Evolutionary conservation across 1,284 basidiomycete species (phyloP).

Genomic region (Filobasidium uniguttulatum): DNA sequence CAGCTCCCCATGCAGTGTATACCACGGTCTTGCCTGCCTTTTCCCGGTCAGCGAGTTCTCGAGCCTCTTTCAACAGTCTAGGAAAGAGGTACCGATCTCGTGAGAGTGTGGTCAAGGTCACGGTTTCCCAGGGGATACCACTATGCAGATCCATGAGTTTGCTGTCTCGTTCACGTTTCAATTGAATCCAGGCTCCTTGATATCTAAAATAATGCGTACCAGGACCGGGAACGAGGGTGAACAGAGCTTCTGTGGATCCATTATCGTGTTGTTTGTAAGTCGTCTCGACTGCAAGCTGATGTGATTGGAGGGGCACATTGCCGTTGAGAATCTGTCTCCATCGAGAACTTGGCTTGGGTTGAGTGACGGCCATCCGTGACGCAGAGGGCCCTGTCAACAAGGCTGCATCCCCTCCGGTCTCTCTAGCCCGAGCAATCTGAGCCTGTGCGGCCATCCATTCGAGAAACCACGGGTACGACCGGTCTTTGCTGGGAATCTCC

Average conservation of each 20-base stretch:
- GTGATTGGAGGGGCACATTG: constrained; percentile 40
- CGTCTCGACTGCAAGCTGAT: constrained; percentile 92
- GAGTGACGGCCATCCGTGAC: not conserved
- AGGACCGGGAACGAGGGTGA: constrained; percentile 88
- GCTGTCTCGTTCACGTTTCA: constrained; percentile 81
- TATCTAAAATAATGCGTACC: constrained; percentile 91
- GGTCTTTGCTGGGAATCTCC: constrained; percentile 93
- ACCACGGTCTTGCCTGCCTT: constrained; percentile 93
- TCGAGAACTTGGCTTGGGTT: not conserved
- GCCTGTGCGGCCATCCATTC: constrained; percentile 68
- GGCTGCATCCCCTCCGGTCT: not conserved
- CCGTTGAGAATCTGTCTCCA: not conserved
- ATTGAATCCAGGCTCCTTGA: constrained; percentile 82
- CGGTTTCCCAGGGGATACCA: constrained; percentile 92
- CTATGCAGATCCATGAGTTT: constrained; percentile 83
- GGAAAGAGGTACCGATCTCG: constrained; percentile 71
- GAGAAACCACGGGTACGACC: constrained; percentile 91
- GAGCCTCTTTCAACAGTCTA: constrained; percentile 67
- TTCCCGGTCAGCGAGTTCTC: constrained; percentile 67
- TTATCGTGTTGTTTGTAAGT: constrained; percentile 73
- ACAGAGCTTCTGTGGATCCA: constrained; percentile 70
- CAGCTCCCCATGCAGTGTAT: constrained; percentile 89
- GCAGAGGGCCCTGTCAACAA: no score
- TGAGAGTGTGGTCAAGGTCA: constrained; percentile 84
- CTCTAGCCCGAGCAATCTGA: not conserved